Conservation (phyloP, 495 filamentous ascomycete species). For the Penicillium robsamsonii region DNA sequence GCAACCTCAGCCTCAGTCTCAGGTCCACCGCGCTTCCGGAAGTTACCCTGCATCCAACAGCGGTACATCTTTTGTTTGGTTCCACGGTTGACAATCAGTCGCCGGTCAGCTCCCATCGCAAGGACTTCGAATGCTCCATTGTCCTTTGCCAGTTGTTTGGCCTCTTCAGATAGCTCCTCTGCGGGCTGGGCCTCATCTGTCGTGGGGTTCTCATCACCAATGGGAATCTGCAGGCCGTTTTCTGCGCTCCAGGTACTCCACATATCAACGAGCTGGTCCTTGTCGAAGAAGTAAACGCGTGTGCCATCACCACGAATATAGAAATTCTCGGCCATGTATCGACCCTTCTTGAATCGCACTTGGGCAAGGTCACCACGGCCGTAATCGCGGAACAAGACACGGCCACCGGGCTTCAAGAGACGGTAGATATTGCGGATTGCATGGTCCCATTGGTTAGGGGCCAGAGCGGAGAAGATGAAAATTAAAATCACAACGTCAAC, state of each 20-base stretch:
- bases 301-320: slow-evolving; percentile 95
- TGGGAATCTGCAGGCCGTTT: slow-evolving; percentile 29
- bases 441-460: slow-evolving; percentile 76
- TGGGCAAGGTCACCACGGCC: slow-evolving; percentile 93
- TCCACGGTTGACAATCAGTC: slow-evolving; percentile 88
- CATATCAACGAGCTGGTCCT: slow-evolving; percentile 73
- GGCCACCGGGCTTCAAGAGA: slow-evolving; percentile 82
- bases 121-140: slow-evolving; percentile 63
- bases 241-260: slow-evolving; percentile 60
- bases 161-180: slow-evolving; percentile 12
- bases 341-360: slow-evolving; percentile 90
- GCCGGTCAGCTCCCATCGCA: slow-evolving; percentile 70
- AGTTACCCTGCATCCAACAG: slow-evolving; percentile 91
- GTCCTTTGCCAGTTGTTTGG: slow-evolving; percentile 15
- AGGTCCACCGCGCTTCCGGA: slow-evolving; percentile 60
- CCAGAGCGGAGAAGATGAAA: slow-evolving; percentile 93
- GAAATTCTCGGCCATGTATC: slow-evolving; percentile 93
- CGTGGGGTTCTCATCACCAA: slow-evolving; percentile 13
- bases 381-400: slow-evolving; percentile 92
- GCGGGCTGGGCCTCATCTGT: slow-evolving; percentile 10
- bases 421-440: slow-evolving; percentile 79
- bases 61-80: slow-evolving; percentile 95
- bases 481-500: slow-evolving; percentile 92
- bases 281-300: slow-evolving; percentile 94
- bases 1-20: background rate